Base-by-base conservation (phyloP, 148 eudicot species). In the Bassia scoparia region DNA sequence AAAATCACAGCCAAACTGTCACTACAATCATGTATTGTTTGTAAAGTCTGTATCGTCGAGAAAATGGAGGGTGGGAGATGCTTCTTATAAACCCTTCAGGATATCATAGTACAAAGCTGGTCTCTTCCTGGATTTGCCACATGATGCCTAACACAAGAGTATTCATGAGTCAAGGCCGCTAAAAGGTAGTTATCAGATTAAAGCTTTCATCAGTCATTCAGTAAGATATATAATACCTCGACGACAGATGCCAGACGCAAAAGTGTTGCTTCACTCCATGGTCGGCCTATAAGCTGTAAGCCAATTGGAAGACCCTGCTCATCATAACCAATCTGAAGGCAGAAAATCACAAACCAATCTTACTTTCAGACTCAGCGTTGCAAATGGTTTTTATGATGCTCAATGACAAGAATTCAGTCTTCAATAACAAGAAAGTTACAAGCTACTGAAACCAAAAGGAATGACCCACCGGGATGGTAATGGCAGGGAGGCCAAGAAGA, bases 401-500 rank as follows among this genome's bases (percentile, higher is more conserved):
- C 13, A 38, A 5, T 33, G 41, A 61, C 8, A 49, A 61, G 68
- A 61, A 21, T 46, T n/a, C 5, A 24, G 8, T 21, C 37, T 35
- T 24, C 55, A 16, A 29, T 27, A 64, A 55, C n/a, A 34, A 62
- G 69, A 50, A 13, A 64, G 21, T 43, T 55, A 5, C 12, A 27
- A 26, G 35, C 3, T 52, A 44, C 15, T 55, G 31, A 61, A 12
- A 34, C 37, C 7, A 7, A 64, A 59, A 56, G 30, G 67, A 48
- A 73, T 41, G 15, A 80, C 96, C 86, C 70, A 95, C 98, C 13
- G 97, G 98, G 74, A 95, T 74, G 67, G 97, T 77, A 75, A 91
- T 91, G 72, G 98, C 98, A 54, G 98, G 98, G 72, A 95, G 81
- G 44, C 98, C 98, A 74, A 95, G 96, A 72, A 95, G 93, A 84